Conservation (phyloP, 202 grass and related monocot genomes). For the Panicum hallii region DNA sequence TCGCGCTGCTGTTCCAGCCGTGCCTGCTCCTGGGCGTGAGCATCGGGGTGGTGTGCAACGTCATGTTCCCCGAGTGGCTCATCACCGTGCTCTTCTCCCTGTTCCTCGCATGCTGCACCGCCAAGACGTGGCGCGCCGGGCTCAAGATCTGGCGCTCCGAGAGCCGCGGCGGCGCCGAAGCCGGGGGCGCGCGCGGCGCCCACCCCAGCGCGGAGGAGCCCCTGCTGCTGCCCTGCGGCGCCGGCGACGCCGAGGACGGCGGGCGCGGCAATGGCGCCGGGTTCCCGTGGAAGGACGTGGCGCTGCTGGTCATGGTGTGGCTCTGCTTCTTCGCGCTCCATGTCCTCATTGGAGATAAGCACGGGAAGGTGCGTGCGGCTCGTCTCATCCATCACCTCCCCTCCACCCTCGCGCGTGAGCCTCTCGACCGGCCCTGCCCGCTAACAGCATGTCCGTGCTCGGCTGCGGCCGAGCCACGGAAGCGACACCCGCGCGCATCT, state of each 20-base stretch:
- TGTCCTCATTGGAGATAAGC: constrained; percentile 73
- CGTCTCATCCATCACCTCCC: not conserved
- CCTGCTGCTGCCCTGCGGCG: constrained; percentile 38
- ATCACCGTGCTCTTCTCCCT: constrained; percentile 74
- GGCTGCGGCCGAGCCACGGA: too few species aligned
- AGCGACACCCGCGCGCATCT: too few species aligned
- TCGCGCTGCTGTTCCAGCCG: constrained; percentile 77
- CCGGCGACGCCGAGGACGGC: not conserved
- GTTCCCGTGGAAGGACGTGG: constrained; percentile 65
- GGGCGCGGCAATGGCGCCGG: constrained; percentile 21
- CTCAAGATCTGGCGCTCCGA: constrained; percentile 69
- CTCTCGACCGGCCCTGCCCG: too few species aligned
- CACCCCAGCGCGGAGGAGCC: constrained; percentile 30
- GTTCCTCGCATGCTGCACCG: constrained; percentile 71
- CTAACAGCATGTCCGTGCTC: too few species aligned
- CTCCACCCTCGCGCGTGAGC: not conserved
- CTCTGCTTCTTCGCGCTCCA: constrained; percentile 85
- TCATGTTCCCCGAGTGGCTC: constrained; percentile 91
- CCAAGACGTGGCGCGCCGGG: constrained; percentile 72
- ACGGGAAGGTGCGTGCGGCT: constrained; percentile 64
- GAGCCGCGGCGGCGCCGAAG: not conserved
- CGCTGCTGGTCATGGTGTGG: constrained; percentile 66
- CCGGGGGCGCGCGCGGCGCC: not conserved
- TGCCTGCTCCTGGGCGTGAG: constrained; percentile 86
- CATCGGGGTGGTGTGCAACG: constrained; percentile 82